phyloP scores from a whole-genome alignment of 2,329 filamentous ascomycete genomes.

The Fusarium sp. region DNA sequence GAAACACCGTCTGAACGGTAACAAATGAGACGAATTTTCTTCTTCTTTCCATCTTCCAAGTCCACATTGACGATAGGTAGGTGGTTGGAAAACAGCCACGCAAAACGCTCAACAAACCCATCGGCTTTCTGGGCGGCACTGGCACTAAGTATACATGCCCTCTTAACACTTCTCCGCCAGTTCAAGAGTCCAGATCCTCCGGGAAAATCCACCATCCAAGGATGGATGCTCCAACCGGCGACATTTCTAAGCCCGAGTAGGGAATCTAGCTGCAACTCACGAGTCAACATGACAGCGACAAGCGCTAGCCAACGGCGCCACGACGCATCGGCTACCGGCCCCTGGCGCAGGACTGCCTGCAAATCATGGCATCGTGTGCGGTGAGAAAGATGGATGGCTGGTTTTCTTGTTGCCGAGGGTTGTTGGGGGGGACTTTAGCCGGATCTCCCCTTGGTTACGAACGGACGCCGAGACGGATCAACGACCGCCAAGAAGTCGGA shows the following conservation, averaged over 20 bases:
- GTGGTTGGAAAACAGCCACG: constrained; percentile 10
- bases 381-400: constrained; percentile 8
- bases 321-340: constrained; percentile 23
- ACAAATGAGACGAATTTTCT: not conserved
- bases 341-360: constrained; percentile 7
- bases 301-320: constrained; percentile 31
- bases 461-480: constrained; percentile 20
- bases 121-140: not conserved
- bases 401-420: constrained; percentile 4
- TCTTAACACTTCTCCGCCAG: constrained; percentile 17
- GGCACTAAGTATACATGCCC: not conserved
- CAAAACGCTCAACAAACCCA: constrained; percentile 13
- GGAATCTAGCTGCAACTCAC: constrained; percentile 3
- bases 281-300: constrained; percentile 12
- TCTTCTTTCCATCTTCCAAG: not conserved
- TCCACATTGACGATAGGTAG: not conserved
- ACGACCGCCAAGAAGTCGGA: constrained; percentile 30
- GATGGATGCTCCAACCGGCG: constrained; percentile 1
- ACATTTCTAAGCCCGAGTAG: constrained; percentile 12
- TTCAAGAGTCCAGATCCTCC: constrained; percentile 17
- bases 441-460: not conserved
- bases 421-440: constrained; percentile 26
- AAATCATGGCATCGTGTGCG: constrained; percentile 11
- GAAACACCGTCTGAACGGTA: not conserved
- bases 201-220: not conserved